These are phyloP conservation scores for Croton setiger DNA, from an alignment of 441 rosid genomes.

Conservation along the genomic window DNA sequence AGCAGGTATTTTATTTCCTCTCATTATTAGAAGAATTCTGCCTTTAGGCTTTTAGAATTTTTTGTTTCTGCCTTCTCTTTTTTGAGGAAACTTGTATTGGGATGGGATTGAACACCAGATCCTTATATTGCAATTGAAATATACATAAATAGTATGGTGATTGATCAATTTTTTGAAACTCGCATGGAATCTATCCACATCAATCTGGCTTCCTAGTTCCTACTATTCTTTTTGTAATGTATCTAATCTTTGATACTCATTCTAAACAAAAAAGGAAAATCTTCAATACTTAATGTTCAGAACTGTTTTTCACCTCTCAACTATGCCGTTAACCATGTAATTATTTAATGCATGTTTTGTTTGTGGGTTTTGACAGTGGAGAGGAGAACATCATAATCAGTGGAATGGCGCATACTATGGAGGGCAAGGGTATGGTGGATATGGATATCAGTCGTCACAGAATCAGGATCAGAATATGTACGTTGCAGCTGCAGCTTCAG, in stretches of 20 bases:
- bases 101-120: neutral
- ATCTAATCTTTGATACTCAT: neutral
- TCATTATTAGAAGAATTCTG: neutral
- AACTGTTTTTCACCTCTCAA: neutral
- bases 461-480: constrained; percentile 52
- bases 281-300: neutral
- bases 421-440: constrained; percentile 58
- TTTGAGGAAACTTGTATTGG: too few species aligned
- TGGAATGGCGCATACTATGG: constrained; percentile 73
- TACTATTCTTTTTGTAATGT: neutral
- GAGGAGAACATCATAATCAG: constrained; percentile 49
- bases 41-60: neutral
- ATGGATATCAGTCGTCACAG: constrained; percentile 46
- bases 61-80: neutral
- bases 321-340: too few species aligned
- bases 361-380: constrained; percentile 36
- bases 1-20: constrained; percentile 46
- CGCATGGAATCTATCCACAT: neutral
- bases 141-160: neutral
- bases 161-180: neutral
- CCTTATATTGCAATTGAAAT: neutral
- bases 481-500: constrained; percentile 43
- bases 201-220: neutral
- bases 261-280: neutral
- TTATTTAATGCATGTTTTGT: neutral